These are phyloP conservation scores for Phylloporus arenicola DNA, from an alignment of 768 basidiomycete genomes.

Conservation along the genomic window DNA sequence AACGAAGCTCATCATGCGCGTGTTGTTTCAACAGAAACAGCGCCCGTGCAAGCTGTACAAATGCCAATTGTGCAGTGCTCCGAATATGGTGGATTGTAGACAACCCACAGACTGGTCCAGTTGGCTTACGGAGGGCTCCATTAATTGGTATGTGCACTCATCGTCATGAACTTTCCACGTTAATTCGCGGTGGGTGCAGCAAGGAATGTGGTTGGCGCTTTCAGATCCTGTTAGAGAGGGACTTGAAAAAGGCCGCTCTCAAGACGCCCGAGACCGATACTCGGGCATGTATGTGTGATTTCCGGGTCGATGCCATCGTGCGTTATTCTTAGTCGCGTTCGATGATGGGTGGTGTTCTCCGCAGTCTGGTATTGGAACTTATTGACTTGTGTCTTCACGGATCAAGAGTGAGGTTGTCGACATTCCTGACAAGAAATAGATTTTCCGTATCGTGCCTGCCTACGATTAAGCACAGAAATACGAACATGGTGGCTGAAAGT, in stretches of 20 bases:
- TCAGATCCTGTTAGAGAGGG: slow-evolving; percentile 21
- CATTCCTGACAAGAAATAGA: no score
- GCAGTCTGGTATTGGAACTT: no score
- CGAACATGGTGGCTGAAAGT: no score
- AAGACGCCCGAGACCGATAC: slow-evolving; percentile 2
- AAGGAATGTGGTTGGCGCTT: slow-evolving; percentile 19
- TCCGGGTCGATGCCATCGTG: slow-evolving; percentile 20
- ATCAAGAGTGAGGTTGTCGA: no score
- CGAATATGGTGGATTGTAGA: slow-evolving; percentile 14
- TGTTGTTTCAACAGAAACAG: no score
- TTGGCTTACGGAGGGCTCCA: slow-evolving; percentile 18
- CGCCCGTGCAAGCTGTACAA: slow-evolving; percentile 9
- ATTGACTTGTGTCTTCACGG: no score
- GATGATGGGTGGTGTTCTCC: no score
- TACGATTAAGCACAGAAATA: no score
- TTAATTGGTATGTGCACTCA: slow-evolving; percentile 18
- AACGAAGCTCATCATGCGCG: no score
- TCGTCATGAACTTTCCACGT: background rate
- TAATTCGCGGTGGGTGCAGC: slow-evolving; percentile 2
- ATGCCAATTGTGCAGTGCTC: slow-evolving; percentile 18
- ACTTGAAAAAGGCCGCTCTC: background rate
- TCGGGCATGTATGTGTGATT: slow-evolving; percentile 22
- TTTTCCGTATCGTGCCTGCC: no score
- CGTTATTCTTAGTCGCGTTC: no score
- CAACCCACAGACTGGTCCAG: slow-evolving; percentile 10